These are phyloP conservation scores for Telopea speciosissima DNA, from an alignment of 177 flowering plant genomes.

Conservation along the genomic window DNA sequence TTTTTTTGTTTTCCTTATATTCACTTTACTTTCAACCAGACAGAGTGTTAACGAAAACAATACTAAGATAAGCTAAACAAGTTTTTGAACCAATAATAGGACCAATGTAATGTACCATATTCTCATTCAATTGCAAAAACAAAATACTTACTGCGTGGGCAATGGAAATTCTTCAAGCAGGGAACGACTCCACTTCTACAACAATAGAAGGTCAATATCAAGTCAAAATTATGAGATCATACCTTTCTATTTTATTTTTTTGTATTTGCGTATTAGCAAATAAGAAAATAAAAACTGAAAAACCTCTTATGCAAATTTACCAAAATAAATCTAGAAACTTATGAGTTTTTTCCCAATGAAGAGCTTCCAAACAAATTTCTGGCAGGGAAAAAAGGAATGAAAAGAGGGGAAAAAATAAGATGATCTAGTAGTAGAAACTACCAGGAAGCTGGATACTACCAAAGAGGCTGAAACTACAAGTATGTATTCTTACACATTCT, in stretches of 20 bases:
- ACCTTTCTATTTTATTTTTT: not conserved
- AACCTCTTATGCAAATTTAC: not conserved
- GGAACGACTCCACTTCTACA: slow-evolving; percentile 34
- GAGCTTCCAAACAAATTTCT: slow-evolving; percentile 57
- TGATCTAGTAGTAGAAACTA: too few relatives aligned
- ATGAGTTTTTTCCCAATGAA: slow-evolving; percentile 30
- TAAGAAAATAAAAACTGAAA: not conserved
- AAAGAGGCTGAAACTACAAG: not conserved
- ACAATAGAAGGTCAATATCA: slow-evolving; percentile 1
- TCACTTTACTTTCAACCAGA: too few relatives aligned
- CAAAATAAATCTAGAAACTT: slow-evolving; percentile 24
- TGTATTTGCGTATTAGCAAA: not conserved
- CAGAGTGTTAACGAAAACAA: too few relatives aligned
- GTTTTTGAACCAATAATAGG: not conserved
- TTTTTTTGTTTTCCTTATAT: too few relatives aligned
- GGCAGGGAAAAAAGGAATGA: slow-evolving; percentile 11
- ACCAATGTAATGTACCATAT: too few relatives aligned
- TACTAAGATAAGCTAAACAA: not conserved
- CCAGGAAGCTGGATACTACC: too few relatives aligned
- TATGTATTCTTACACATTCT: slow-evolving; percentile 15
- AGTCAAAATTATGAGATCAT: slow-evolving; percentile 4
- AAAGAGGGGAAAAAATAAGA: too few relatives aligned
- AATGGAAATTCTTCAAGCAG: slow-evolving; percentile 33
- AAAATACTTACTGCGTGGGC: slow-evolving; percentile 46
- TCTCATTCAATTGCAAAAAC: too few relatives aligned